Evolutionary conservation across 306 rosid genomes (phyloP).

Genomic region (Potentilla sterilis): DNA sequence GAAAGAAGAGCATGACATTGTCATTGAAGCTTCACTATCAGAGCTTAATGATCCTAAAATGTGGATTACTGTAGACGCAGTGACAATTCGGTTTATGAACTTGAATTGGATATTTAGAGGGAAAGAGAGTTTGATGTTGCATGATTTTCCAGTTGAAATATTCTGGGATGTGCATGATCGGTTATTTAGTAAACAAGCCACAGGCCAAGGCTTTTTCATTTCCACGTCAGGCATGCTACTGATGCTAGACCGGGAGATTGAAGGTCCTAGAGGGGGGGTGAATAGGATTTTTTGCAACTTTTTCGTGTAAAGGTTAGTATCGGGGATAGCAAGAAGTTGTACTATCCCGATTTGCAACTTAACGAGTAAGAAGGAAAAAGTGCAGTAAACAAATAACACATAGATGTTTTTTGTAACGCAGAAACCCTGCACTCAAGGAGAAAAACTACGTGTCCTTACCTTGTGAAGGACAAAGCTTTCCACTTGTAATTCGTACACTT

Average conservation of each 20-base stretch:
- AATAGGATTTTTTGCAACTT: too few species aligned
- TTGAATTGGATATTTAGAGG: conserved; percentile 79
- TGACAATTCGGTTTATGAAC: conserved; percentile 53
- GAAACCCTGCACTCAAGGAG: too few species aligned
- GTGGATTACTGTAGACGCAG: conserved; percentile 60
- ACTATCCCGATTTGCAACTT: too few species aligned
- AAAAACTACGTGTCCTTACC: too few species aligned
- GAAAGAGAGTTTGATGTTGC: conserved; percentile 50
- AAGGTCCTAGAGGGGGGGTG: too few species aligned
- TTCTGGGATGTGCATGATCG: conserved; percentile 81
- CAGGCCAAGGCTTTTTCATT: conserved; percentile 55
- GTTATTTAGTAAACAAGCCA: conserved; percentile 43
- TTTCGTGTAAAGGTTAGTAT: too few species aligned
- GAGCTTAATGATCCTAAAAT: conserved; percentile 69
- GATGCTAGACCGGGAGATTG: conserved; percentile 23
- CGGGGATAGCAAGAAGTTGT: too few species aligned
- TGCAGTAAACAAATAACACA: too few species aligned
- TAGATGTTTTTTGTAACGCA: too few species aligned
- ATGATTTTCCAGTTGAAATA: conserved; percentile 48
- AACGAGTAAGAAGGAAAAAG: too few species aligned
- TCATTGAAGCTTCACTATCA: conserved; percentile 50
- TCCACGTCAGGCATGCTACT: conserved; percentile 50
- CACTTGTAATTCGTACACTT: too few species aligned
- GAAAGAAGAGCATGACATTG: conserved; percentile 46
- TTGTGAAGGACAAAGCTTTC: too few species aligned